Evolutionary conservation across 1,284 basidiomycete species (phyloP).

Genomic region (Athelia sp.): DNA sequence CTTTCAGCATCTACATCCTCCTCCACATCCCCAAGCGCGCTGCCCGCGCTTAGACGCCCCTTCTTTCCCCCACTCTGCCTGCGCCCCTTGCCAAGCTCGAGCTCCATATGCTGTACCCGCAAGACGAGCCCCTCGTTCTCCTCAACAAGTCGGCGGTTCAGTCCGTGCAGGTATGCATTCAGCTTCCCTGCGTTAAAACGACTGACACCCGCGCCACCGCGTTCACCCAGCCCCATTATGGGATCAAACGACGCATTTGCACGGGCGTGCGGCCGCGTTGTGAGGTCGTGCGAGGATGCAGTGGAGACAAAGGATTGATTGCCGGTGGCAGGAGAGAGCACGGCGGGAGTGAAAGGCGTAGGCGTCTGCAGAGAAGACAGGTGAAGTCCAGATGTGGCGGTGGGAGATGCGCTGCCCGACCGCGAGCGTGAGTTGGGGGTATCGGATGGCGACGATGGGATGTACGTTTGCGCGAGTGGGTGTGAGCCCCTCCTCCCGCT

Average conservation of each 20-base stretch:
- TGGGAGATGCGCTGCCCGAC: neutral
- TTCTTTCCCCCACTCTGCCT: constrained; percentile 22
- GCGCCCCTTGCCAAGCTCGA: constrained; percentile 30
- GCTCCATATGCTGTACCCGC: constrained; percentile 44
- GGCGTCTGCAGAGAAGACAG: constrained; percentile 9
- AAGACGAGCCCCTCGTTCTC: constrained; percentile 68
- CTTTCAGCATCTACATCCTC: constrained; percentile 55
- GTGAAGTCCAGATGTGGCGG: constrained; percentile 12
- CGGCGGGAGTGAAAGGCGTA: constrained; percentile 11
- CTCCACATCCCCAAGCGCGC: constrained; percentile 49
- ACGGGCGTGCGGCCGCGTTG: constrained; percentile 56
- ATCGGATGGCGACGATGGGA: constrained; percentile 24
- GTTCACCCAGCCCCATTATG: constrained; percentile 64
- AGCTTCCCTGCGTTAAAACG: constrained; percentile 79
- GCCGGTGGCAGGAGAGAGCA: constrained; percentile 32
- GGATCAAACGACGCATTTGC: constrained; percentile 84
- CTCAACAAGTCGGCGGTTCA: constrained; percentile 75
- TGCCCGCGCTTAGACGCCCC: constrained; percentile 45
- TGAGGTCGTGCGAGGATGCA: constrained; percentile 80
- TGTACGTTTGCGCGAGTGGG: constrained; percentile 50
- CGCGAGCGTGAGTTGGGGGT: neutral
- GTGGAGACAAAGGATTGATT: constrained; percentile 69
- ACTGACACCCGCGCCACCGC: constrained; percentile 48
- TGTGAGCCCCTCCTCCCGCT: constrained; percentile 41
- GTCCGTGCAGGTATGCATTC: constrained; percentile 75